Evolutionary conservation across 106 monocot species (phyloP).

Genomic region (Allium cepa): DNA sequence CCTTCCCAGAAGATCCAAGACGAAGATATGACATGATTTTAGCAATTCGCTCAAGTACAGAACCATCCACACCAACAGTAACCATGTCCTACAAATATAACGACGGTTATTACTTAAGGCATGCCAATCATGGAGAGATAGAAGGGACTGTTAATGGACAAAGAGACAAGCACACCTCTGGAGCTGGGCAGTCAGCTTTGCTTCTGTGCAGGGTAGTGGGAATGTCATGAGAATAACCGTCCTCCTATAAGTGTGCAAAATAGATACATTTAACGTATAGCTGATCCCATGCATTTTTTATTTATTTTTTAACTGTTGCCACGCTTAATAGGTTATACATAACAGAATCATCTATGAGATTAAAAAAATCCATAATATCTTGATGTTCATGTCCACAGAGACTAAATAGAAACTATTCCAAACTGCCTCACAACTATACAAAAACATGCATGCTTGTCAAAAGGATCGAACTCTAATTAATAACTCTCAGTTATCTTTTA

Average conservation of each 20-base stretch:
- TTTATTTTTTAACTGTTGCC: too few species aligned
- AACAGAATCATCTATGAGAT: too few species aligned
- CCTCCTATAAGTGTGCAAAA: constrained; percentile 43
- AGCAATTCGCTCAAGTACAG: constrained; percentile 96
- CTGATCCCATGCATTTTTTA: too few species aligned
- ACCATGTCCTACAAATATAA: constrained; percentile 75
- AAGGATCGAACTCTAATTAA: too few species aligned
- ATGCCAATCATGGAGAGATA: too few species aligned
- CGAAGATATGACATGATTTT: constrained; percentile 99
- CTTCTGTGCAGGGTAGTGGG: constrained; percentile 95
- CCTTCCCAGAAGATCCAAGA: constrained; percentile 95
- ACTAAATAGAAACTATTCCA: too few species aligned
- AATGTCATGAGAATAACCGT: constrained; percentile 65
- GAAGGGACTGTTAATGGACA: not conserved
- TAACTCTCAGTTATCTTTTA: too few species aligned
- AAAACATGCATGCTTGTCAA: too few species aligned
- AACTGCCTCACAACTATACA: too few species aligned
- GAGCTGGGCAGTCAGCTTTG: constrained; percentile 88
- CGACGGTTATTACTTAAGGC: not conserved
- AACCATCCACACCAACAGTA: constrained; percentile 86
- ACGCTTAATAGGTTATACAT: too few species aligned
- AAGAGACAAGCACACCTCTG: constrained; percentile 50
- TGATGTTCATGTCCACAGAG: too few species aligned
- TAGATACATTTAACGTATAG: not conserved
- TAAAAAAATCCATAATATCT: too few species aligned